Base-by-base conservation (phyloP, 2,329 filamentous ascomycete species). In the Chrysoporthe deuterocubensis region DNA sequence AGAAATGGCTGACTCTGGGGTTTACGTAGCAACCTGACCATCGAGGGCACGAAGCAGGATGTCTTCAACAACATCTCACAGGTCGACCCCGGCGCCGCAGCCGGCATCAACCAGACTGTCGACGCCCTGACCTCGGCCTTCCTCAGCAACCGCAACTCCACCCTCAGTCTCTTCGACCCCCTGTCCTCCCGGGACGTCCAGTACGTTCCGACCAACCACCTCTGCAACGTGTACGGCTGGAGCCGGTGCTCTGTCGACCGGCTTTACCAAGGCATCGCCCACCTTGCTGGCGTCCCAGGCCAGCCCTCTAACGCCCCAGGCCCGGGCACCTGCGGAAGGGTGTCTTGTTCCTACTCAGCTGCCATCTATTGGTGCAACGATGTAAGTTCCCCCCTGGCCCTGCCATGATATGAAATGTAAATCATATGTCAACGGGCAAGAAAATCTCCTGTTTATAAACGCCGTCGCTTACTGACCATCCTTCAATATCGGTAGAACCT, bases 351-450 rank as follows among this genome's bases (percentile, higher is more conserved):
- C 0, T 71, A 65, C 9, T 61, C 63, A 0, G 61, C 70, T 2
- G 72, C 67, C 4, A 74, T 74, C 54, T 71, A 50, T n/a, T 74
- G 72, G 72, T 75, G 74, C 63, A 75, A 75, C 59, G 69, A 74
- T 18, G 72, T 74, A 60, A 67, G 70, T 70, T 44, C 4, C 21
- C 13, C 21, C 21, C 5, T 21, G 11, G 3, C 21, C 9, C 6
- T 46, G 4, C 26, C 16, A 11, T 21, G 13, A 4, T 40, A 4
- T 18, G 4, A 40, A 4, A n/a, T 4, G 16, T 4, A 40, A 18
- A 26, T 26, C 26, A 26, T 40, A 9, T 40, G 6, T 9, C 37
- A 40, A 40, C 37, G 9, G 37, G 37, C 37, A 40, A 40, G 37
- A 5, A 40, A 40, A 5, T 40, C 37, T 40, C 37, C 37, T 9